Evolutionary conservation across 345 rosid genomes (phyloP).

Genomic region (Trapa incisa): DNA sequence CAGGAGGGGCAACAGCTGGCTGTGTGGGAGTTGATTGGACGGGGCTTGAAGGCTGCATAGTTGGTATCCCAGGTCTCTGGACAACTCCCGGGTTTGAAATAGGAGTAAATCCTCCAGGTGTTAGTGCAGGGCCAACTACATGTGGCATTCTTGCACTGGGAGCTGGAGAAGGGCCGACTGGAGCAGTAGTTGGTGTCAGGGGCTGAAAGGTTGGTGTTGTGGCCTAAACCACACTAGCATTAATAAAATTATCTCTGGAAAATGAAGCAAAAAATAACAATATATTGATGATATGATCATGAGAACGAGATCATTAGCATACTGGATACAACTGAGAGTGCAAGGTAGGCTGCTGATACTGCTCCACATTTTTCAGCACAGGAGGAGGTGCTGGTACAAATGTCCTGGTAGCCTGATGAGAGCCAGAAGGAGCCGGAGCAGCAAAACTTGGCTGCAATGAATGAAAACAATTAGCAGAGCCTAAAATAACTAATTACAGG

Average conservation of each 20-base stretch:
- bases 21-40: conserved; percentile 41
- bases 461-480: conserved; percentile 5
- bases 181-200: conserved; percentile 39
- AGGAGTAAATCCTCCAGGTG: conserved; percentile 61
- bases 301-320: conserved; percentile 16
- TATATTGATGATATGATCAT: neutral
- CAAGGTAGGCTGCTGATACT: conserved; percentile 70
- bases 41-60: conserved; percentile 66
- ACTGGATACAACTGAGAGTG: conserved; percentile 79
- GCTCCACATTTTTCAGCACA: conserved; percentile 64
- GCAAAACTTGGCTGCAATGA: conserved; percentile 42
- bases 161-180: conserved; percentile 37
- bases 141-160: conserved; percentile 46
- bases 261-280: conserved; percentile 6
- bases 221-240: conserved; percentile 19
- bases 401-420: conserved; percentile 51
- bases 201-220: conserved; percentile 39
- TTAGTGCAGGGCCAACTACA: conserved; percentile 35
- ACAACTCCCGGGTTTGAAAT: conserved; percentile 36
- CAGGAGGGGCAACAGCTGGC: conserved; percentile 48
- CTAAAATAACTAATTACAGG: neutral
- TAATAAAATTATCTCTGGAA: neutral
- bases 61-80: conserved; percentile 56
- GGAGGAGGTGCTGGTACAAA: conserved; percentile 79
- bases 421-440: conserved; percentile 27